Evolutionary conservation across 140 eudicot genomes (phyloP).

Genomic region (Bidens hawaiensis): DNA sequence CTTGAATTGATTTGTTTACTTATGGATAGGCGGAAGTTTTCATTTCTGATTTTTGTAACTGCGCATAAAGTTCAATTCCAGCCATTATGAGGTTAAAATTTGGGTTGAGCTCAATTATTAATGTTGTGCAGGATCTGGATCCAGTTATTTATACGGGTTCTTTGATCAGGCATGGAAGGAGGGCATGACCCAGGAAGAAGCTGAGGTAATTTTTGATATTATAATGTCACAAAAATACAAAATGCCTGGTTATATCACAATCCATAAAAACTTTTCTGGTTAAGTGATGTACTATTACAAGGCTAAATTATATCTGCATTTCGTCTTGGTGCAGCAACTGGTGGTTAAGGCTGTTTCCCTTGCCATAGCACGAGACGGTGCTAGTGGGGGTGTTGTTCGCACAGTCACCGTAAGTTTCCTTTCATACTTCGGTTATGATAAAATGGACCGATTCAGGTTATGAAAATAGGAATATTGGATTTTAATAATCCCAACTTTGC

Average conservation of each 20-base stretch:
- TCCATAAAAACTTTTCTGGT: not conserved
- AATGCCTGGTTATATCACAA: not conserved
- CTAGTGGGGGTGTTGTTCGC: conserved; percentile 91
- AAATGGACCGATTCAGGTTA: not conserved
- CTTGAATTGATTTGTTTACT: not conserved
- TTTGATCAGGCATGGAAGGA: conserved; percentile 97
- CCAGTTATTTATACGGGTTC: conserved; percentile 86
- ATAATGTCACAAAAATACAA: not conserved
- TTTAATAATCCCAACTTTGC: not conserved
- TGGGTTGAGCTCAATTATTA: conserved; percentile 1
- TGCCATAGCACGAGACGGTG: conserved; percentile 95
- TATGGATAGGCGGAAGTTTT: not conserved
- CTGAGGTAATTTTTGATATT: conserved; percentile 55
- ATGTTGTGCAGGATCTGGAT: conserved; percentile 71
- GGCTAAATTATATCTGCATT: not conserved
- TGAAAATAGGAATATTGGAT: no score
- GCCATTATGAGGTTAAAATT: not conserved
- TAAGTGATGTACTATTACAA: not conserved
- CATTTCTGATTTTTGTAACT: not conserved
- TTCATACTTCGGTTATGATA: not conserved
- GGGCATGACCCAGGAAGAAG: conserved; percentile 87
- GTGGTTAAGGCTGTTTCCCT: conserved; percentile 91
- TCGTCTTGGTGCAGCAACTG: conserved; percentile 40
- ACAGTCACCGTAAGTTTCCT: conserved; percentile 66
- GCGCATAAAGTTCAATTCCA: not conserved